Evolutionary conservation across 371 early-diverging fungal species (phyloP).

Genomic region (Quaeritorhiza haematococci): DNA sequence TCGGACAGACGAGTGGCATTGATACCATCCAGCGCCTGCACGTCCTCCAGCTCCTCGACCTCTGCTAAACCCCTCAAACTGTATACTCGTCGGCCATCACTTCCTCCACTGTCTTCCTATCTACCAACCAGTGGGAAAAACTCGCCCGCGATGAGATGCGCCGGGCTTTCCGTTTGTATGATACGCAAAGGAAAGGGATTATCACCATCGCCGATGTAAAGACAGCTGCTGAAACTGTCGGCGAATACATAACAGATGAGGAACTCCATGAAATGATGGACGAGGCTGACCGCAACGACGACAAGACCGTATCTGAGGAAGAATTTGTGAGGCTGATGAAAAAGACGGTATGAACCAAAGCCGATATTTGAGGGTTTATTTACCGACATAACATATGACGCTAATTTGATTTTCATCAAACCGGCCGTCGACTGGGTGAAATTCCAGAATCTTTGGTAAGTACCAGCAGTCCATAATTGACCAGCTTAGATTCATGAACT

Average conservation of each 20-base stretch:
- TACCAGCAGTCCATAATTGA: too few species aligned
- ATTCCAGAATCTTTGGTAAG: too few species aligned
- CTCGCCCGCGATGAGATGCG: constrained; percentile 19
- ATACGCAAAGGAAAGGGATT: constrained; percentile 48
- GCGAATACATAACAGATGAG: constrained; percentile 55
- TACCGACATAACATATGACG: too few species aligned
- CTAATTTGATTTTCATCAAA: too few species aligned
- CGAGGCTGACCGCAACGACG: constrained; percentile 68
- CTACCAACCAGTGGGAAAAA: constrained; percentile 18
- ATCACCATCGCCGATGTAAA: constrained; percentile 53
- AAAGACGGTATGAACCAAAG: constrained; percentile 30
- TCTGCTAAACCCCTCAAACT: too few species aligned
- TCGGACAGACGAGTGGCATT: neutral
- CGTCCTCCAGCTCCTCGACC: neutral
- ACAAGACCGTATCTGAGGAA: constrained; percentile 51
- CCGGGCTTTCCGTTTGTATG: constrained; percentile 12
- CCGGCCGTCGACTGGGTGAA: too few species aligned
- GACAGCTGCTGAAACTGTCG: constrained; percentile 51
- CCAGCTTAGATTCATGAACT: too few species aligned
- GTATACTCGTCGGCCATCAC: constrained; percentile 26
- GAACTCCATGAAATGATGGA: constrained; percentile 75
- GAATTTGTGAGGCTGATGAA: constrained; percentile 56
- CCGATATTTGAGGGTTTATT: too few species aligned
- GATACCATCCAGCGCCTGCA: constrained; percentile 4
- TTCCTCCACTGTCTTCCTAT: constrained; percentile 21